Conservation (phyloP, 768 basidiomycete genomes). For the Auriscalpium microsporum region DNA sequence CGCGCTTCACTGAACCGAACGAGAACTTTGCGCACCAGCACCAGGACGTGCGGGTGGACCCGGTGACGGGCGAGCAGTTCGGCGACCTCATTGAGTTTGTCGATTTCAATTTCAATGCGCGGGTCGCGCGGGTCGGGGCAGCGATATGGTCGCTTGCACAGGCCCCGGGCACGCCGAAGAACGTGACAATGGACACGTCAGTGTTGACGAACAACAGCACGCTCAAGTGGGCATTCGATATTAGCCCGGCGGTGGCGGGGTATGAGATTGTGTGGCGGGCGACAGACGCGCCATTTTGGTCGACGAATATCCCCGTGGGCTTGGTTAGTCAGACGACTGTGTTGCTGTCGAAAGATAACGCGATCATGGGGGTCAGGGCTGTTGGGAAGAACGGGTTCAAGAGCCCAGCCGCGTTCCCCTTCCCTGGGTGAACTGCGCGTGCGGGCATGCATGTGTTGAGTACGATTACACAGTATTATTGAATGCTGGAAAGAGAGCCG, state of each 20-base stretch:
- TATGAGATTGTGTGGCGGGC: slow-evolving; percentile 48
- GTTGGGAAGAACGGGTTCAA: slow-evolving; percentile 44
- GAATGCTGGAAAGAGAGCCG: no score
- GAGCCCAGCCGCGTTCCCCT: slow-evolving; percentile 38
- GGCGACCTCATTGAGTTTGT: slow-evolving; percentile 47
- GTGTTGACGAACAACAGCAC: slow-evolving; percentile 48
- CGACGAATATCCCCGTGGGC: slow-evolving; percentile 39
- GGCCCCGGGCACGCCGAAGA: slow-evolving; percentile 45
- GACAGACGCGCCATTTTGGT: slow-evolving; percentile 38
- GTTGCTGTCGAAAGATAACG: slow-evolving; percentile 42
- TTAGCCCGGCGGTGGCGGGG: slow-evolving; percentile 29
- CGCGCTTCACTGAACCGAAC: slow-evolving; percentile 48
- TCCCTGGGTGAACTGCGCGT: neutral
- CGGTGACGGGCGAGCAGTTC: slow-evolving; percentile 40
- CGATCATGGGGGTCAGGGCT: slow-evolving; percentile 38
- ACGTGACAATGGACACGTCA: slow-evolving; percentile 37
- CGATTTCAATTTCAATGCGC: slow-evolving; percentile 44
- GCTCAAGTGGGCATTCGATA: slow-evolving; percentile 36
- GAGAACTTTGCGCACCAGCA: slow-evolving; percentile 53
- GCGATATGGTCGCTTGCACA: slow-evolving; percentile 48
- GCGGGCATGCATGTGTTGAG: no score
- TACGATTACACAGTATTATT: no score
- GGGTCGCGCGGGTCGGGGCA: slow-evolving; percentile 43
- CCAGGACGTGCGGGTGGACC: slow-evolving; percentile 41
- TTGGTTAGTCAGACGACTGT: slow-evolving; percentile 33